Conservation (phyloP, 2,329 filamentous ascomycete genomes). For the Boeremia lycopersici region DNA sequence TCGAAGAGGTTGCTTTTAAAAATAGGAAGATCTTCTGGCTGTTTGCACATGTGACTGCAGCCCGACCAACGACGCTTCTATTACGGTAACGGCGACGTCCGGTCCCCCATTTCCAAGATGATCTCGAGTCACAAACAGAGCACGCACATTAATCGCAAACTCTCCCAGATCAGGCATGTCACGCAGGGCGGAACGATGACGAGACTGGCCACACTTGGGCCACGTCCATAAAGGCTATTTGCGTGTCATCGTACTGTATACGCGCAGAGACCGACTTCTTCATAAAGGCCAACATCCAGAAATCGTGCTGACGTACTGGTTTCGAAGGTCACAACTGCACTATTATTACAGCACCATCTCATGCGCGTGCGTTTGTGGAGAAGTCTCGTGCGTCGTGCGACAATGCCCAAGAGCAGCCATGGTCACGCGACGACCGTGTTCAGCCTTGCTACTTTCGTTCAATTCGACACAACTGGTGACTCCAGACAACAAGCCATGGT, state of each 20-base stretch:
- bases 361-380: no score
- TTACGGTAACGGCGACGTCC: not conserved
- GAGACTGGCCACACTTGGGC: not conserved
- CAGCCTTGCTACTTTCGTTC: no score
- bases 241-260: not conserved
- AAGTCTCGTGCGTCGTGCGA: no score
- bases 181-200: constrained; percentile 4
- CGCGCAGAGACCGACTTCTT: not conserved
- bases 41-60: constrained; percentile 6
- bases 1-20: not conserved
- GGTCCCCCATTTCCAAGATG: not conserved
- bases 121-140: not conserved
- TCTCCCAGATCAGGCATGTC: constrained; percentile 8
- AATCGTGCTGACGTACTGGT: no score
- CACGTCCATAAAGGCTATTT: not conserved
- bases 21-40: constrained; percentile 3
- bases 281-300: not conserved
- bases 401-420: no score
- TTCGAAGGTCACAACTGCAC: no score
- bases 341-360: no score
- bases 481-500: no score
- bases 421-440: no score
- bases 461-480: no score
- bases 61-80: not conserved
- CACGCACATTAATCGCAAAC: constrained; percentile 7